Conservation (phyloP, 495 filamentous ascomycete species). For the Rhizodiscina lignyota region DNA sequence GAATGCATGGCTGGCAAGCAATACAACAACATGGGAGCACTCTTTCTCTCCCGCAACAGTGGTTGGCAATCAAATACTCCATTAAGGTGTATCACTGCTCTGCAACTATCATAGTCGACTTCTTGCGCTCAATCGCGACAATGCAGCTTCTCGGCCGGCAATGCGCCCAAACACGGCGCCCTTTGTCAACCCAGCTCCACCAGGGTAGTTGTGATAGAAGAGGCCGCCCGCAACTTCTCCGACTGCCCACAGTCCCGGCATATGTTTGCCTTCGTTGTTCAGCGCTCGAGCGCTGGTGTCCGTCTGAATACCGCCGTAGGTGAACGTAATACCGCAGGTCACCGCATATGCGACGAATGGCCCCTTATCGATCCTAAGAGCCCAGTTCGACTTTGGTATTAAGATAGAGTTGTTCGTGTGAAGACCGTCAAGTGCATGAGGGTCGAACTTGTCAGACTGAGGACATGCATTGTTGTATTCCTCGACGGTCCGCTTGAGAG, state of each 20-base stretch:
- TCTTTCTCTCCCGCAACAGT: too few relatives aligned
- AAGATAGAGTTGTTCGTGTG: conserved; percentile 27
- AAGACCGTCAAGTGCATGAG: conserved; percentile 36
- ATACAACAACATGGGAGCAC: too few relatives aligned
- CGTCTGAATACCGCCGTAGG: conserved; percentile 42
- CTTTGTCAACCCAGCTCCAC: conserved; percentile 43
- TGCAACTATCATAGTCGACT: too few relatives aligned
- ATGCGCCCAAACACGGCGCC: conserved; percentile 39
- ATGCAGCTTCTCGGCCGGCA: conserved; percentile 30
- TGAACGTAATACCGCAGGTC: conserved; percentile 45
- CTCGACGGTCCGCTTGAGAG: conserved; percentile 30
- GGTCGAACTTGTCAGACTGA: conserved; percentile 29
- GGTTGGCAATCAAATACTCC: too few relatives aligned
- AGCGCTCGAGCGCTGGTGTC: conserved; percentile 30
- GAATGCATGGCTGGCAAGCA: too few relatives aligned
- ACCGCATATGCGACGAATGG: conserved; percentile 45
- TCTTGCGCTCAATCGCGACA: too few relatives aligned
- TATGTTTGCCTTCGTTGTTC: conserved; percentile 22
- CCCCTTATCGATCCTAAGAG: conserved; percentile 31
- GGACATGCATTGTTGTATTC: conserved; percentile 37
- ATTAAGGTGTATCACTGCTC: too few relatives aligned
- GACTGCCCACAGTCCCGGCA: conserved; percentile 36
- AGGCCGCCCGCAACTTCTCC: conserved; percentile 49
- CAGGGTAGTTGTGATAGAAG: conserved; percentile 48
- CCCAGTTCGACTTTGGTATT: conserved; percentile 45